Evolutionary conservation across 306 rosid genomes (phyloP).

Genomic region (Lithocarpus polystachyus): DNA sequence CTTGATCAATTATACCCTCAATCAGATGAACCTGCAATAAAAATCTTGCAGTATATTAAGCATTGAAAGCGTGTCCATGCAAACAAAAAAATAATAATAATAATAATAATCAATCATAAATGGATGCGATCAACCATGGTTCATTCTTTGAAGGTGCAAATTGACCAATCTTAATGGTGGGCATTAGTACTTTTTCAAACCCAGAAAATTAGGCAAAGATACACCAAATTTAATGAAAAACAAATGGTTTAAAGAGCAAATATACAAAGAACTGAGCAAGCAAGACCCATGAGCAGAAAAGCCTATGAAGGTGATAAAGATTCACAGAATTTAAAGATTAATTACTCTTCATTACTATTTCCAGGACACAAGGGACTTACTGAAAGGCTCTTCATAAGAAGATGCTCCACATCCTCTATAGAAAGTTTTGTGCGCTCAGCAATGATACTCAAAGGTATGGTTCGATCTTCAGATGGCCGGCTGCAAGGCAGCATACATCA

Average conservation of each 20-base stretch:
- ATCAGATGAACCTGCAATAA: conserved; percentile 87
- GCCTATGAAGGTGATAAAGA: neutral
- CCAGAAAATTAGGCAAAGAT: too few relatives aligned
- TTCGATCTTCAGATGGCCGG: conserved; percentile 94
- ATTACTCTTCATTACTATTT: neutral
- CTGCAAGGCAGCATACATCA: conserved; percentile 48
- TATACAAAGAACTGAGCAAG: neutral
- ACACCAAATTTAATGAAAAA: too few relatives aligned
- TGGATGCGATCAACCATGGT: neutral
- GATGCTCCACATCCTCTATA: conserved; percentile 94
- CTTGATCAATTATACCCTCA: conserved; percentile 97
- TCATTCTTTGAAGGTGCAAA: neutral
- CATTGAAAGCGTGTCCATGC: neutral
- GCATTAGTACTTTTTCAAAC: too few relatives aligned
- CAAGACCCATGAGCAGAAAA: neutral
- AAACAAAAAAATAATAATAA: neutral
- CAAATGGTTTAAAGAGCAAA: too few relatives aligned
- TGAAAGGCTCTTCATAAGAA: conserved; percentile 94
- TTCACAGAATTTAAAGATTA: neutral
- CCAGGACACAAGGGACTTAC: conserved; percentile 45
- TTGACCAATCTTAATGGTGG: neutral
- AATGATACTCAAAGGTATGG: conserved; percentile 86
- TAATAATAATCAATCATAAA: neutral
- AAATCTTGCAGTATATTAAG: neutral
- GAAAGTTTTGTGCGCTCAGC: conserved; percentile 96